phyloP scores from a whole-genome alignment of 1,284 basidiomycete species.

The Gomphus sp. region DNA sequence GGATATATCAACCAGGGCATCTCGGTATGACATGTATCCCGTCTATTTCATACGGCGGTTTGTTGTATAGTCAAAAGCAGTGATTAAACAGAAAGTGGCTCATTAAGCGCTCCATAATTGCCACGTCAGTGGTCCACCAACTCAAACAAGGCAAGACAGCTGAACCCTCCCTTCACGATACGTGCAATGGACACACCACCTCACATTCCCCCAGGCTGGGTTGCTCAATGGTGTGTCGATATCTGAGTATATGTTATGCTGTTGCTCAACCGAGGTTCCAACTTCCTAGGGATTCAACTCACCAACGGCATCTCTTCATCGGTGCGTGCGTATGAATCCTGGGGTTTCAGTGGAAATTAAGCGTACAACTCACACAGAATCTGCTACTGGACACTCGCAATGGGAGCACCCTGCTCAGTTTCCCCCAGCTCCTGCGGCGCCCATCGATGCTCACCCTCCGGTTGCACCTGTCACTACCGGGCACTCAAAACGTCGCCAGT shows the following conservation, averaged over 20 bases:
- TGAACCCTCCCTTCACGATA: not conserved
- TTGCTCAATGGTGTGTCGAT: slow-evolving; percentile 68
- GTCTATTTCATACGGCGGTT: too few relatives aligned
- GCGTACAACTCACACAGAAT: slow-evolving; percentile 27
- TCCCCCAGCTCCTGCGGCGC: slow-evolving; percentile 21
- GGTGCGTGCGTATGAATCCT: slow-evolving; percentile 30
- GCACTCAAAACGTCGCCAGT: slow-evolving; percentile 69
- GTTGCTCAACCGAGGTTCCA: slow-evolving; percentile 11
- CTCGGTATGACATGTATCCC: too few relatives aligned
- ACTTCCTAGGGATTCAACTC: slow-evolving; percentile 59
- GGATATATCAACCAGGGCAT: too few relatives aligned
- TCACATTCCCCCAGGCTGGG: slow-evolving; percentile 83
- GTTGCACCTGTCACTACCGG: slow-evolving; percentile 30
- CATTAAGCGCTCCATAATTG: not conserved
- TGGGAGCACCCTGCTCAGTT: slow-evolving; percentile 50
- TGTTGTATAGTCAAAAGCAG: too few relatives aligned
- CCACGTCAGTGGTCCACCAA: slow-evolving; percentile 2
- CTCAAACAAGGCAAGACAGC: not conserved
- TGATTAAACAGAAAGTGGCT: too few relatives aligned
- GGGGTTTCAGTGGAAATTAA: not conserved
- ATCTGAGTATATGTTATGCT: slow-evolving; percentile 7
- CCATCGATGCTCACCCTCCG: slow-evolving; percentile 29
- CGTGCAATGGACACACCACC: slow-evolving; percentile 29
- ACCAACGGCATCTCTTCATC: slow-evolving; percentile 82
- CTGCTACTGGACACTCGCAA: slow-evolving; percentile 49